A percentile compares a stretch with the other conserved stretches of the same genome.
phyloP scores from a whole-genome alignment of 2,329 filamentous ascomycete species.

The Clarireedia paspali region DNA sequence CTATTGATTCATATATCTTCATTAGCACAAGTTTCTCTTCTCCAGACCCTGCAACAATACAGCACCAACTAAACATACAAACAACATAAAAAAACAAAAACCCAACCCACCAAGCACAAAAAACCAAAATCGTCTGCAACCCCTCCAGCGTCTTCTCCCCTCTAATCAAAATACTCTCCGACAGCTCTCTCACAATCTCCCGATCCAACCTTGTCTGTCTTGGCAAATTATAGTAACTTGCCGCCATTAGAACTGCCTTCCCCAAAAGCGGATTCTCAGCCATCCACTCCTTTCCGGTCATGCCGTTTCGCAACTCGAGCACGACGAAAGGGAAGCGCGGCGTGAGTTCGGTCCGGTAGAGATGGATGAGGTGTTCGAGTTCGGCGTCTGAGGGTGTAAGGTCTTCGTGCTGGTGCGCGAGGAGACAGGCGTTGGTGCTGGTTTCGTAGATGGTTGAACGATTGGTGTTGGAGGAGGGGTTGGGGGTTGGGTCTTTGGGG shows the following conservation, averaged over 20 bases:
- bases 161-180: background rate
- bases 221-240: constrained; percentile 2
- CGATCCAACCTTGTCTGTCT: constrained; percentile 1
- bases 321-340: constrained; percentile 1
- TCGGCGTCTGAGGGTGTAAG: constrained; percentile 1
- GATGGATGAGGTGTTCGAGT: background rate
- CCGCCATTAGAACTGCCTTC: constrained; percentile 4
- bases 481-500: background rate
- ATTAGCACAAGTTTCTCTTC: background rate
- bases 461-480: background rate
- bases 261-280: background rate
- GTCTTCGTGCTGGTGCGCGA: background rate
- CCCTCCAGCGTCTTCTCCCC: constrained; percentile 5
- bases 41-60: background rate
- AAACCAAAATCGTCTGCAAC: constrained; percentile 5
- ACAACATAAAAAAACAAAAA: background rate
- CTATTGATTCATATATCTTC: background rate
- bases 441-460: background rate
- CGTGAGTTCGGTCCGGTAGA: background rate
- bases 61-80: background rate
- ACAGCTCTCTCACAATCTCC: background rate
- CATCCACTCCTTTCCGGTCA: background rate
- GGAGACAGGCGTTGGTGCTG: constrained; percentile 1
- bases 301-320: background rate
- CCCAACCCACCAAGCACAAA: constrained; percentile 5